Percentiles rank a stretch among this genome's conserved stretches.
These are phyloP conservation scores for Hypsizygus ulmarius DNA, from an alignment of 1,284 basidiomycete genomes.

Conservation along the genomic window DNA sequence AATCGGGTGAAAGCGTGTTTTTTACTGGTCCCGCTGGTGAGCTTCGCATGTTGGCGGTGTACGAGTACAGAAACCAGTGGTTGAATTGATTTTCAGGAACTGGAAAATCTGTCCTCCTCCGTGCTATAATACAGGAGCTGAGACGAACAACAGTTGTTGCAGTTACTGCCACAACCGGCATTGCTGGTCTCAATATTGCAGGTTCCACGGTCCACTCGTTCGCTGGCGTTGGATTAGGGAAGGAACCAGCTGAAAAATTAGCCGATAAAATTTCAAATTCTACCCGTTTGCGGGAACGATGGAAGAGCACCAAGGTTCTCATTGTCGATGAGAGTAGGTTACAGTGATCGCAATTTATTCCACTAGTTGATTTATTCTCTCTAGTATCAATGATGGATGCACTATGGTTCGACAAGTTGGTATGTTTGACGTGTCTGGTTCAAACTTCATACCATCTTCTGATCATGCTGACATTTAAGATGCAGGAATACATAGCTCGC, in stretches of 20 bases:
- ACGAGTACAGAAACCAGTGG: neutral
- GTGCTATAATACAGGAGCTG: slow-evolving; percentile 69
- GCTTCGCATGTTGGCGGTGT: slow-evolving; percentile 9
- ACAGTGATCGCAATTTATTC: neutral
- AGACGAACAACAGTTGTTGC: slow-evolving; percentile 62
- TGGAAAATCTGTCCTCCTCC: slow-evolving; percentile 78
- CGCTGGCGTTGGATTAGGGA: slow-evolving; percentile 78
- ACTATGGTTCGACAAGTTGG: slow-evolving; percentile 79
- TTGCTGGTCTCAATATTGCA: slow-evolving; percentile 87
- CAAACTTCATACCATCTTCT: neutral
- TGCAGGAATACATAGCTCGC: slow-evolving; percentile 50
- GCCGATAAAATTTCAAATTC: slow-evolving; percentile 44
- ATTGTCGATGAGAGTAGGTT: slow-evolving; percentile 83
- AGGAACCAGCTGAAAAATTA: slow-evolving; percentile 55
- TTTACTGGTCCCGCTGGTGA: slow-evolving; percentile 82
- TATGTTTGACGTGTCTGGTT: slow-evolving; percentile 24
- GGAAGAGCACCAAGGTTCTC: slow-evolving; percentile 71
- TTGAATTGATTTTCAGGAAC: slow-evolving; percentile 12
- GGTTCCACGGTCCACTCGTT: slow-evolving; percentile 88
- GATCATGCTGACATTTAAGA: slow-evolving; percentile 1
- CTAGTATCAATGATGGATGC: slow-evolving; percentile 90
- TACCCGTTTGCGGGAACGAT: slow-evolving; percentile 57
- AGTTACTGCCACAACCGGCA: slow-evolving; percentile 86
- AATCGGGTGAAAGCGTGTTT: slow-evolving; percentile 46
- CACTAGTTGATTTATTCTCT: slow-evolving; percentile 3